Base-by-base conservation (phyloP, 169 alveolate species). In the Plasmodium fragile region DNA sequence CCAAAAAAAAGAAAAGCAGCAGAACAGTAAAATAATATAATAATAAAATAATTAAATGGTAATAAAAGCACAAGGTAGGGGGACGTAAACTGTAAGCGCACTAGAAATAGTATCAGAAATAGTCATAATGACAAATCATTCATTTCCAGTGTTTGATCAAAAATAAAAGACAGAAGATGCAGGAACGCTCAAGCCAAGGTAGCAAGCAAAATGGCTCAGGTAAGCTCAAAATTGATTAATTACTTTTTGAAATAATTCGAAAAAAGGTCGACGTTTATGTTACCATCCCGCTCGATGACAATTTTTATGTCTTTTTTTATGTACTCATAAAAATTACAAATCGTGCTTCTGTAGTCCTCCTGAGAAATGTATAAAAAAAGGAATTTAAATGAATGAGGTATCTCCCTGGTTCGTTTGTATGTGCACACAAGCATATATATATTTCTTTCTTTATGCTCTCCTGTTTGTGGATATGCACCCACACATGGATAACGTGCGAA, bases 341-440 rank as follows among this genome's bases (percentile, higher is more conserved):
- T 89, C 3, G 82, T 55, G 36, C 90, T 55, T 36, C 94, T 39
- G 45, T 59, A 89, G 34, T 89, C 94, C 81, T 89, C 94, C 94
- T 89, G 81, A 11, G 59, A 45, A 41, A 41, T 43, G 43, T n/a
- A 83, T 30, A 71, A 69, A 32, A 32, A 32, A 70, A 83, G 69
- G 41, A 83, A 69, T 8, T 22, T 25, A 25, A 72, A 72, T 8
- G 49, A 22, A 72, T 72, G 59, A 49, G 49, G 49, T 25, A 70
- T 16, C 22, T 72, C 22, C 25, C 22, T 25, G 18, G 43, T 73
- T 18, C n/a, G 18, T 13, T 10, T 30, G 32, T 41, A 81, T 11
- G 59, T 32, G 6, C 39, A 81, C 25, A 7, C 11, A 49, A 13
- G 22, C 75, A 41, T 36, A 75, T 18, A 36, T 13, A 36, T 36